phyloP scores from a whole-genome alignment of 371 early-diverging fungal genomes.

The Lichtheimia ramosa region DNA sequence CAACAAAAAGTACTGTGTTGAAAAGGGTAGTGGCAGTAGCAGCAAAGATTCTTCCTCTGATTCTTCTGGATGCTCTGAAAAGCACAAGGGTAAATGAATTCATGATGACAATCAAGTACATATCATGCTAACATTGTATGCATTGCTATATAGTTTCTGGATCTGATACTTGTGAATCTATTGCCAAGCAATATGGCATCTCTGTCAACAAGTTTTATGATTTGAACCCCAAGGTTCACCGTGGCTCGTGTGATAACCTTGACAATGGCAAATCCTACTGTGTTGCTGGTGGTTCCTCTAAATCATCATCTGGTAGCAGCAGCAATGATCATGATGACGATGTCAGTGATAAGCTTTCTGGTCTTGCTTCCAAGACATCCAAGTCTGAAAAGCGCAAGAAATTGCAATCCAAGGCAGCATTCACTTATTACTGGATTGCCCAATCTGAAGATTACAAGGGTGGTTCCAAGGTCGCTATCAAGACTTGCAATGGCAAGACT shows the following conservation, averaged over 20 bases:
- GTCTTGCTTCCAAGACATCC: conserved; percentile 7
- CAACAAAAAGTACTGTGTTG: conserved; percentile 39
- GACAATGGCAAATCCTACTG: conserved; percentile 22
- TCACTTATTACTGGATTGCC: conserved; percentile 57
- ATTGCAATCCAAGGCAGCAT: conserved; percentile 33
- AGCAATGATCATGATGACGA: conserved; percentile 9
- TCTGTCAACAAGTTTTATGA: conserved; percentile 22
- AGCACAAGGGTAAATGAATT: conserved; percentile 9
- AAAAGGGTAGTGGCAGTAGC: conserved; percentile 5
- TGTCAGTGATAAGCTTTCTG: conserved; percentile 1
- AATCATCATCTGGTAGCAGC: background rate
- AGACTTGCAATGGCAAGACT: conserved; percentile 40
- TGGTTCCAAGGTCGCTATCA: conserved; percentile 33
- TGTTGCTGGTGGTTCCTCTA: conserved; percentile 9
- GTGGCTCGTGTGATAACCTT: conserved; percentile 23
- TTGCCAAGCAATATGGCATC: conserved; percentile 23
- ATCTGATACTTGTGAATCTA: conserved; percentile 21
- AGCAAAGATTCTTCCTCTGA: background rate
- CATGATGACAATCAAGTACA: background rate
- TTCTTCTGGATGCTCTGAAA: conserved; percentile 11
- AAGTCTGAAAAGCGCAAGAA: conserved; percentile 27
- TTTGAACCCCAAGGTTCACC: conserved; percentile 24
- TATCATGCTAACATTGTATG: background rate
- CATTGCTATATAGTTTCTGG: conserved; percentile 5
- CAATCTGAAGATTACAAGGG: conserved; percentile 30